Base-by-base conservation (phyloP, 345 rosid species). In the Litchi chinensis region DNA sequence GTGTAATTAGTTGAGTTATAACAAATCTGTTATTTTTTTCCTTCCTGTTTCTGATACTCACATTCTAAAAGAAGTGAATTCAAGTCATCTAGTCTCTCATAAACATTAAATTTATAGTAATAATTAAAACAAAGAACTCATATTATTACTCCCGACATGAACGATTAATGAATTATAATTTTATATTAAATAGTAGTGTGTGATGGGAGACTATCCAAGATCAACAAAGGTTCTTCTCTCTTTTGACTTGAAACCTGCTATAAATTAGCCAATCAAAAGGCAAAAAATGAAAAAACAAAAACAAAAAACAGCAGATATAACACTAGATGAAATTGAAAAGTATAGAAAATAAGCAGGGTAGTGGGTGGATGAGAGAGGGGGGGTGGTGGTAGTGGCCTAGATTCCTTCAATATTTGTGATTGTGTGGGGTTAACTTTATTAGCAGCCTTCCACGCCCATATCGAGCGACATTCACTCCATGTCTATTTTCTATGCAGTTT, bases 391-490 rank as follows among this genome's bases (percentile, higher is more conserved):
- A 40, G 77, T 65, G 73, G 77, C 40, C 19, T 57, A 75, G 82
- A 75, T 80, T 80, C 75, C 79, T 46, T 44, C 52, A 3, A 41
- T 21, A 7, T 57, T 8, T 57, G 63, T 18, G 63, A 57, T 37
- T 75, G 56, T 70, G 37, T 32, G 37, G 65, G 26, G 75, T 50
- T 48, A 39, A 71, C 67, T 80, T 75, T 70, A 50, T 66, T 32
- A 32, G 37, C 83, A 39, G 79, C 76, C 67, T 80, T 70, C 32
- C 73, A n/a, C n/a, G 48, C 59, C 82, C 43, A 68, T 43, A 39
- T 65, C 18, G 76, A 63, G 48, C 77, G 13, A 71, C 74, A 50
- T 50, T 62, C 37, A 32, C 37, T 3, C 75, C 70, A 44, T 32
- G 37, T 32, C 37, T 32, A 32, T 32, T 75, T 68, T 62, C 8